A percentile compares a stretch with the other conserved stretches of the same genome.
phyloP scores from a whole-genome alignment of 2,329 filamentous ascomycete species.

The Pseudodiploospora longispora region DNA sequence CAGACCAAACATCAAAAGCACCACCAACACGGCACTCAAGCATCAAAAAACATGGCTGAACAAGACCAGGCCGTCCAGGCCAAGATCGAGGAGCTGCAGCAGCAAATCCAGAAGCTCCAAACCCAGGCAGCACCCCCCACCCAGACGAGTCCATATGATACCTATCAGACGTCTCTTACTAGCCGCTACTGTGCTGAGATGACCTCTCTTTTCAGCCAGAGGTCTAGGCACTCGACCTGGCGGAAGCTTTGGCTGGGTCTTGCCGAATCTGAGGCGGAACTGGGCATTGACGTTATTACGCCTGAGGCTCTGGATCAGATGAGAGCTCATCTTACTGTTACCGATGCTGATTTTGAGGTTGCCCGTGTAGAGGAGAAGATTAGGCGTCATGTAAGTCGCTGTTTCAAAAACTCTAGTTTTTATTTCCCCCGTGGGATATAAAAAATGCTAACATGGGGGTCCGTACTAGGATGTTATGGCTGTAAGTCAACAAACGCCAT shows the following conservation, averaged over 20 bases:
- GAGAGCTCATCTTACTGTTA: slow-evolving; percentile 63
- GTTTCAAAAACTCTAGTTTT: neutral
- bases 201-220: slow-evolving; percentile 70
- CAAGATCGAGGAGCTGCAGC: slow-evolving; percentile 9
- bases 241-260: slow-evolving; percentile 79
- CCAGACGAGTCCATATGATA: slow-evolving; percentile 17
- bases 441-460: slow-evolving; percentile 7
- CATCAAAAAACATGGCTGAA: slow-evolving; percentile 1
- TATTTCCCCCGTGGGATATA: neutral
- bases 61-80: slow-evolving; percentile 5
- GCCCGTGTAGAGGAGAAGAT: slow-evolving; percentile 70
- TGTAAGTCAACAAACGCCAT: slow-evolving; percentile 23
- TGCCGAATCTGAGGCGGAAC: slow-evolving; percentile 72
- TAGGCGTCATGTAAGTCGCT: slow-evolving; percentile 42
- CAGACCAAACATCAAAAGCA: too few species aligned
- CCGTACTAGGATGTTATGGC: slow-evolving; percentile 46
- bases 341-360: slow-evolving; percentile 69
- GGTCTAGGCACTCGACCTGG: slow-evolving; percentile 70
- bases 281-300: slow-evolving; percentile 65
- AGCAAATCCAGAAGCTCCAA: slow-evolving; percentile 9
- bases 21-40: neutral
- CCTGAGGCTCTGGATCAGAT: slow-evolving; percentile 70
- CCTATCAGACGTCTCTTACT: slow-evolving; percentile 58
- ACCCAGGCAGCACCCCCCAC: neutral
- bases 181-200: slow-evolving; percentile 73